Evolutionary conservation across 768 basidiomycete genomes (phyloP).

Genomic region (Ramaria rubella): DNA sequence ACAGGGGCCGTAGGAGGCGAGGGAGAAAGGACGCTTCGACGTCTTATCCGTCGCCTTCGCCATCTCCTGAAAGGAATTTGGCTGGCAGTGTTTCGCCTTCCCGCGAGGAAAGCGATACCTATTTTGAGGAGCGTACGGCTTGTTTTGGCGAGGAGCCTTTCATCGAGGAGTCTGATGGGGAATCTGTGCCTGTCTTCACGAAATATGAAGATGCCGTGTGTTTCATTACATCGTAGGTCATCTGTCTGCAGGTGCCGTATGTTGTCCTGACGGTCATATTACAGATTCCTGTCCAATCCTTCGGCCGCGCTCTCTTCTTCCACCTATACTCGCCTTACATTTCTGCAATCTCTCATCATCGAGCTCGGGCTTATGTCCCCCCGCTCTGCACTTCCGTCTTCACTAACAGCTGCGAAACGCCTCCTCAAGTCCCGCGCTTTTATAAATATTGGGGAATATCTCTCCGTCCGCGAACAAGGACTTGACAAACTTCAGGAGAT

Average conservation of each 20-base stretch:
- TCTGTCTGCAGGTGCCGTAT: not conserved
- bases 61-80: not conserved
- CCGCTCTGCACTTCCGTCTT: slow-evolving; percentile 43
- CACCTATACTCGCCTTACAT: slow-evolving; percentile 43
- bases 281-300: slow-evolving; percentile 49
- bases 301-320: slow-evolving; percentile 29
- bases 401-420: slow-evolving; percentile 61
- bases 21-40: not conserved
- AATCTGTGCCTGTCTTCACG: not conserved
- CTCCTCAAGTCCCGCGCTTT: slow-evolving; percentile 61
- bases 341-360: slow-evolving; percentile 68
- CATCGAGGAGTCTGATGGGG: slow-evolving; percentile 8
- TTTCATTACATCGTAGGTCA: slow-evolving; percentile 56
- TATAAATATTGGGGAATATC: slow-evolving; percentile 67
- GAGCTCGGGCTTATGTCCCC: slow-evolving; percentile 54
- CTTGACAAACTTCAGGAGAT: slow-evolving; percentile 51
- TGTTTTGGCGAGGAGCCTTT: slow-evolving; percentile 4
- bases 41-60: slow-evolving; percentile 2
- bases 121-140: not conserved
- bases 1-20: not conserved
- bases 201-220: slow-evolving; percentile 50
- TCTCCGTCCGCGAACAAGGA: slow-evolving; percentile 58
- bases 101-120: not conserved
- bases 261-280: not conserved
- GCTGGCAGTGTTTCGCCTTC: not conserved